Conservation (phyloP, 331 rosid species). For the Rosa hybrid region DNA sequence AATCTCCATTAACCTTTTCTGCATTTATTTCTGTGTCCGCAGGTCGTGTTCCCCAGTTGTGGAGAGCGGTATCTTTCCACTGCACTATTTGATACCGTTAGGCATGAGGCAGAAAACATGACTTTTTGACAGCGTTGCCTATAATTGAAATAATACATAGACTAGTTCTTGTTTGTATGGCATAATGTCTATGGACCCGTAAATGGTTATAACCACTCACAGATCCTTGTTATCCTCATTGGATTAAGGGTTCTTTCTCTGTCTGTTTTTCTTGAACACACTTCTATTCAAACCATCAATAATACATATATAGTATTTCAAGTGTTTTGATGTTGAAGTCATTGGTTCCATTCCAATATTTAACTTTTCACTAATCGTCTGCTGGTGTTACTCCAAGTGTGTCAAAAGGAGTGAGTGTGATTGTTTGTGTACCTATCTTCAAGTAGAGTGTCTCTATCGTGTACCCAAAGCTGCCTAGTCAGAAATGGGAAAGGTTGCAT, state of each 20-base stretch:
- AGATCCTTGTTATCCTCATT: background rate
- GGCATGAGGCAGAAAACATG: slow-evolving; percentile 68
- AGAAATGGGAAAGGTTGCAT: slow-evolving; percentile 91
- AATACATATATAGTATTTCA: too few relatives aligned
- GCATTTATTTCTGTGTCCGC: background rate
- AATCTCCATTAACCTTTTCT: background rate
- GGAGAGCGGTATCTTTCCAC: slow-evolving; percentile 77
- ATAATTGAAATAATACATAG: background rate
- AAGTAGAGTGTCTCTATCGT: too few relatives aligned
- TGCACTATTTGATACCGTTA: slow-evolving; percentile 56
- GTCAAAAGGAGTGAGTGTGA: too few relatives aligned
- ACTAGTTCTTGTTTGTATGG: background rate
- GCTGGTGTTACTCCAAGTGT: too few relatives aligned
- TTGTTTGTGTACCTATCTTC: too few relatives aligned
- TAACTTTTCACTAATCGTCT: too few relatives aligned
- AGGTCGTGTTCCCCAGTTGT: slow-evolving; percentile 70
- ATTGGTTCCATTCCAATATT: too few relatives aligned
- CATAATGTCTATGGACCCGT: background rate
- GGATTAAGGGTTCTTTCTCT: background rate
- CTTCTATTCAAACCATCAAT: background rate
- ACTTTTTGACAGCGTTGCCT: slow-evolving; percentile 25
- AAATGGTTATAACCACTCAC: background rate
- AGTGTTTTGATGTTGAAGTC: too few relatives aligned
- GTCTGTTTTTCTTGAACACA: background rate
- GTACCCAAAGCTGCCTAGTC: too few relatives aligned